Percentiles rank a stretch among this genome's conserved stretches.
phyloP scores from a whole-genome alignment of 305 asterid species.

The Fraxinus albicans region DNA sequence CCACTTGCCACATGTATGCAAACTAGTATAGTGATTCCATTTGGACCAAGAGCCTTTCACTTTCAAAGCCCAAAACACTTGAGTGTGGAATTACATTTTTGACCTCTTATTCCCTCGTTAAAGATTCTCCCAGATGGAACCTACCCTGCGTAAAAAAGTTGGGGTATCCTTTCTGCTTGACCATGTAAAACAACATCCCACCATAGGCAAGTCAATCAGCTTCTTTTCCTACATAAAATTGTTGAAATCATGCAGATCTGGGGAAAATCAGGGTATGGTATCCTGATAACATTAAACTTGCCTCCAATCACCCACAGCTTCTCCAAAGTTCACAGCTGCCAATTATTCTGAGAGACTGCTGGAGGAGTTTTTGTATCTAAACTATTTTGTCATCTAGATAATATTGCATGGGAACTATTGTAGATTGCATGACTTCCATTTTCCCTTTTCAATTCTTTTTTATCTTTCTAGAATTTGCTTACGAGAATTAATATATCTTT shows the following conservation, averaged over 20 bases:
- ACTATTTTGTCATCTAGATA: neutral
- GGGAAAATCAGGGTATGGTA: neutral
- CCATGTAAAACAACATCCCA: neutral
- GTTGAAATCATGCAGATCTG: neutral
- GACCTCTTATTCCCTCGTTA: neutral
- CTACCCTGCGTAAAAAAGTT: neutral
- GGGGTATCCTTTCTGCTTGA: neutral
- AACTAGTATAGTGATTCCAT: neutral
- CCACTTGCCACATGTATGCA: neutral
- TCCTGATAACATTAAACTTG: neutral
- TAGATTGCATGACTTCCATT: too few species aligned
- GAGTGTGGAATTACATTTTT: neutral
- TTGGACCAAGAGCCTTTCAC: neutral
- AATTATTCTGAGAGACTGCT: neutral
- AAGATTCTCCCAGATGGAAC: neutral
- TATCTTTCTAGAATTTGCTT: neutral
- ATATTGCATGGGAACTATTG: neutral
- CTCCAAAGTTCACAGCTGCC: neutral
- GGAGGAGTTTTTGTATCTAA: neutral
- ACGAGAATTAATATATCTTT: constrained; percentile 13
- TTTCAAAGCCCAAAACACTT: neutral
- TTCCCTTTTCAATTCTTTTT: neutral
- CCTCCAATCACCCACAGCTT: neutral
- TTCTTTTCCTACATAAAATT: neutral
- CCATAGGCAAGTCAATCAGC: neutral